Evolutionary conservation across 2,329 filamentous ascomycete species (phyloP).

Genomic region (Venturia oleaginea): DNA sequence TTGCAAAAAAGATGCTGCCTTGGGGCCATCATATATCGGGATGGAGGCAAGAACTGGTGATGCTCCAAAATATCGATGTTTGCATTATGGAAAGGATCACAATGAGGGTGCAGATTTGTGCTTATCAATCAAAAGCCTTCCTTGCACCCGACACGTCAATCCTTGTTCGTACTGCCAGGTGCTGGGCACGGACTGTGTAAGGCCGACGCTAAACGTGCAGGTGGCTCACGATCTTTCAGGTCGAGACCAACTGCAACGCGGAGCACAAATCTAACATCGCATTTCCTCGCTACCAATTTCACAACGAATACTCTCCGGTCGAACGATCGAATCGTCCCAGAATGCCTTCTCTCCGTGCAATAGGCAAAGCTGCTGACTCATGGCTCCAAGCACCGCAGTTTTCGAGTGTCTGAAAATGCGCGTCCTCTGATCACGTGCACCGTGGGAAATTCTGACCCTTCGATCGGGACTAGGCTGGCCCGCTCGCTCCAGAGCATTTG

Average conservation of each 20-base stretch:
- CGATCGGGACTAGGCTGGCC: neutral
- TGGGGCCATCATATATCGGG: too few relatives aligned
- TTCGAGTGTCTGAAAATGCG: neutral
- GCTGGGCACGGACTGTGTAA: neutral
- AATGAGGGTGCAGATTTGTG: neutral
- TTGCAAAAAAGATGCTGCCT: too few relatives aligned
- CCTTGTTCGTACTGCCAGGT: neutral
- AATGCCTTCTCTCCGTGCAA: neutral
- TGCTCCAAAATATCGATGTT: too few relatives aligned
- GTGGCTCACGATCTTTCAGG: neutral
- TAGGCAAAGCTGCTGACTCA: neutral
- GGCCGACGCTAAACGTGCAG: neutral
- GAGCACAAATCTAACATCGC: neutral
- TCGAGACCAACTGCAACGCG: neutral
- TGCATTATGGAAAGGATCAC: too few relatives aligned
- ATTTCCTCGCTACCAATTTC: neutral
- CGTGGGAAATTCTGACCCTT: neutral
- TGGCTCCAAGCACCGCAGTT: neutral
- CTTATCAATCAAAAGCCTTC: neutral
- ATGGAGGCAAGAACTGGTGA: too few relatives aligned
- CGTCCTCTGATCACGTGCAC: neutral
- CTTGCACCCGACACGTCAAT: neutral
- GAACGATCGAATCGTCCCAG: neutral
- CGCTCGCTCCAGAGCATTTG: neutral
- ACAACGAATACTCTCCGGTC: neutral